Conservation (phyloP, 2,329 filamentous ascomycete species). For the Venturia pyrina region DNA sequence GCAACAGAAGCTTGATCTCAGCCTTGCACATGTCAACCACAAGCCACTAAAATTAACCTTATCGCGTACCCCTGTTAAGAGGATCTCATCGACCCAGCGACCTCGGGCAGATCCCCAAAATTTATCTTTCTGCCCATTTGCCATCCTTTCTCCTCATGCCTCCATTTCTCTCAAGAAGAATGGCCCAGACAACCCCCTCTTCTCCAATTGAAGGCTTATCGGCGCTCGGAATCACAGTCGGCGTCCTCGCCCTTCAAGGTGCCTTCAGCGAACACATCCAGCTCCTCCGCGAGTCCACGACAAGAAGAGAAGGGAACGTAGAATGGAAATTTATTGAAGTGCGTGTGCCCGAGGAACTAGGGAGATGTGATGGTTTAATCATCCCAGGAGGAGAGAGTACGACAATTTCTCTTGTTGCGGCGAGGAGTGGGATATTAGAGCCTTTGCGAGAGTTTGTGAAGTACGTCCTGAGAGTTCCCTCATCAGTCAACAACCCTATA, state of each 20-base stretch:
- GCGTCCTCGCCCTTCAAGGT: conserved; percentile 72
- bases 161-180: background rate
- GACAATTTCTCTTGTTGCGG: conserved; percentile 79
- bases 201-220: background rate
- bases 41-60: background rate
- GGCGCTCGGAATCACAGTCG: conserved; percentile 33
- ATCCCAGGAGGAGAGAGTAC: conserved; percentile 94
- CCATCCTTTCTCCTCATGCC: background rate
- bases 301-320: conserved; percentile 8
- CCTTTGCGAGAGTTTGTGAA: conserved; percentile 86
- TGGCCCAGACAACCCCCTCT: background rate
- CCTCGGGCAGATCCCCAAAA: background rate
- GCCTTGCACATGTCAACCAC: background rate
- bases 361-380: conserved; percentile 69
- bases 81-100: background rate
- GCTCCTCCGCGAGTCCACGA: conserved; percentile 61
- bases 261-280: conserved; percentile 83
- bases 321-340: conserved; percentile 65
- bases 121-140: background rate
- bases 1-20: background rate
- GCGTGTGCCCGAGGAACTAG: conserved; percentile 62
- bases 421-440: conserved; percentile 69
- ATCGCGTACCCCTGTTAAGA: background rate
- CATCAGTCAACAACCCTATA: too few species aligned
- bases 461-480: conserved; percentile 36